phyloP scores from a whole-genome alignment of 169 alveolate species.

The Babesia divergens region DNA sequence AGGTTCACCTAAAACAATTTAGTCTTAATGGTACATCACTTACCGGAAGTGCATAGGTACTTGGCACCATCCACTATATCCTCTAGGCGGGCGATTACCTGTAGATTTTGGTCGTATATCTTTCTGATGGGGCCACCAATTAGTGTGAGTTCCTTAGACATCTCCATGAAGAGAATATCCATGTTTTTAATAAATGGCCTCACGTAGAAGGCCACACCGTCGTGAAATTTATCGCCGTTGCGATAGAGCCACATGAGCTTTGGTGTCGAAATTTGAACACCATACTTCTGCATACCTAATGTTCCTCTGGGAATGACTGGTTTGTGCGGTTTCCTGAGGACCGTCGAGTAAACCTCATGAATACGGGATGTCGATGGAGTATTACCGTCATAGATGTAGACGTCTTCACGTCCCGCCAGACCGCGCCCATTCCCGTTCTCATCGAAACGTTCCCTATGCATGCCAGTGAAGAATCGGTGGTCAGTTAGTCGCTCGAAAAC shows the following conservation, averaged over 20 bases:
- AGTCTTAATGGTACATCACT: background rate
- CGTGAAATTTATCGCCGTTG: slow-evolving; percentile 86
- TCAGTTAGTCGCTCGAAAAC: slow-evolving; percentile 82
- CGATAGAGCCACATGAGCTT: slow-evolving; percentile 84
- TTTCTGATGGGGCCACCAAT: slow-evolving; percentile 86
- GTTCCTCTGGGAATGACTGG: slow-evolving; percentile 72
- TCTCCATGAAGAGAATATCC: slow-evolving; percentile 75
- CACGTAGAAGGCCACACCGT: slow-evolving; percentile 82
- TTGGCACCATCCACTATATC: slow-evolving; percentile 87
- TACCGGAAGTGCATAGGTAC: slow-evolving; percentile 83
- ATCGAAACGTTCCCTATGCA: slow-evolving; percentile 83
- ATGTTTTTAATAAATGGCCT: slow-evolving; percentile 74
- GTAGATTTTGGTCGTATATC: slow-evolving; percentile 82
- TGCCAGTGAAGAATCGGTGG: slow-evolving; percentile 75
- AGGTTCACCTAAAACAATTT: slow-evolving; percentile 73
- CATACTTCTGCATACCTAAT: slow-evolving; percentile 80
- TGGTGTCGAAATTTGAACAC: slow-evolving; percentile 80
- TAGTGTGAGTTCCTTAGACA: slow-evolving; percentile 70
- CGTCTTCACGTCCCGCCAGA: slow-evolving; percentile 79
- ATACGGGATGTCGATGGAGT: slow-evolving; percentile 72
- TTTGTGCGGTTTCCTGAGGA: slow-evolving; percentile 35
- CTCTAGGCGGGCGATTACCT: slow-evolving; percentile 66
- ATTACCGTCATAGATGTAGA: slow-evolving; percentile 72
- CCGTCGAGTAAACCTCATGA: slow-evolving; percentile 80
- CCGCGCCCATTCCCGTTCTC: slow-evolving; percentile 83